These are phyloP conservation scores for Tetradesmus lagerheimii DNA, from an alignment of 139 green algal species.

Conservation along the genomic window DNA sequence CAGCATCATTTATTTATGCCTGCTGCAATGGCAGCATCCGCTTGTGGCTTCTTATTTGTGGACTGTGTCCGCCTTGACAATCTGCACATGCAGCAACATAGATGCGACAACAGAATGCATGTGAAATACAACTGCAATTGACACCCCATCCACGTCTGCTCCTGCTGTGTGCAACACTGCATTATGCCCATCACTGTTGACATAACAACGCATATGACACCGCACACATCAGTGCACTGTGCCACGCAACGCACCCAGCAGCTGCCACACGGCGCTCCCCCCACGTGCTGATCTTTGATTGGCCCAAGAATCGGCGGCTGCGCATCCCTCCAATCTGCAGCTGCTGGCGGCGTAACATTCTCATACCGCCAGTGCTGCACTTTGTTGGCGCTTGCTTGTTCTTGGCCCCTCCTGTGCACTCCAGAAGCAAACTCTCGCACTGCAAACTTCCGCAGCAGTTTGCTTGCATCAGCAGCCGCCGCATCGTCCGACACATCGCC, in stretches of 20 bases:
- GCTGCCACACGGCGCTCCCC: neutral
- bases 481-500: neutral
- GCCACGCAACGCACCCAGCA: neutral
- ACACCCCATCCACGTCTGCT: no score
- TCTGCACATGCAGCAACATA: no score
- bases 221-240: no score
- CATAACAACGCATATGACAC: neutral
- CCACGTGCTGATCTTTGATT: conserved; percentile 43
- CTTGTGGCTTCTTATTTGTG: no score
- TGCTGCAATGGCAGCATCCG: no score
- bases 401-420: neutral
- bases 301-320: conserved; percentile 30
- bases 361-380: conserved; percentile 46
- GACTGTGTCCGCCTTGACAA: no score
- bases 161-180: neutral
- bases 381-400: neutral
- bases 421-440: neutral
- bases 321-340: conserved; percentile 37
- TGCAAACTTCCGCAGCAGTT: neutral
- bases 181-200: neutral
- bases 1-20: no score
- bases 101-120: no score
- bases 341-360: conserved; percentile 9
- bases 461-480: neutral
- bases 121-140: no score